Base-by-base conservation (phyloP, 352 stramenopile genomes). In the Phytophthora constricta region DNA sequence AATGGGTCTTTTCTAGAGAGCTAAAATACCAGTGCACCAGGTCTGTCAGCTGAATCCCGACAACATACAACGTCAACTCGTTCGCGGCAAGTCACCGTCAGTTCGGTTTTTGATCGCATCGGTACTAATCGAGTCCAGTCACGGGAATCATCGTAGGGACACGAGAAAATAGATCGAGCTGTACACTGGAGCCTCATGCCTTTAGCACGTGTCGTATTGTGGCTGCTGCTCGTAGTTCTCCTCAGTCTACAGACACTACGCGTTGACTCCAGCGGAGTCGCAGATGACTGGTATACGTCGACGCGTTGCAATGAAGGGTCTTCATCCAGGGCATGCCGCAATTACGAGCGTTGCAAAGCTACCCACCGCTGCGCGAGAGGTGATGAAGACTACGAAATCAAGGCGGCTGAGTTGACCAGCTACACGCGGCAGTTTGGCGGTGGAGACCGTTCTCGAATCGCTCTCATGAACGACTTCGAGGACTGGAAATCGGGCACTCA, bases 381-480 rank as follows among this genome's bases (percentile, higher is more conserved):
- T 3, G 82, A 92, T 23, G 85, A 95, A 84, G 85, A 97, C 57
- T 99, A 98, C 59, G 80, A 95, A 49, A 88, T 97, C 53, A 82
- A 72, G 11, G 70, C 72, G 9, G 90, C 78, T 3, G 62, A 56
- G 10, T 82, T 82, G 1, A 69, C 74, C 39, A 95, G 96, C 72
- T 97, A 86, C 39, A 87, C 86, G 42, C 82, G 96, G 60, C 54
- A 82, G 20, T 99, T 98, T 75, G 64, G 57, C 0, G 75, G 86
- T 22, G 96, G 96, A 33, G 63, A 86, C 7, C 86, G 93, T 31
- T 64, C 77, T 10, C 47, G 72, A 46, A 88, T 96, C 34, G 37
- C 80, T 31, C 82, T 98, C 11, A 91, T 97, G 72, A 93, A 97
- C 42, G 83, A 98, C 77, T 98, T 99, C 86, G 96, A 99, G 68